A percentile compares a stretch with the other conserved stretches of the same genome.
These are phyloP conservation scores for Hemisphaericaspora lyxosophila DNA, from an alignment of 1,139 yeast species.

Conservation along the genomic window DNA sequence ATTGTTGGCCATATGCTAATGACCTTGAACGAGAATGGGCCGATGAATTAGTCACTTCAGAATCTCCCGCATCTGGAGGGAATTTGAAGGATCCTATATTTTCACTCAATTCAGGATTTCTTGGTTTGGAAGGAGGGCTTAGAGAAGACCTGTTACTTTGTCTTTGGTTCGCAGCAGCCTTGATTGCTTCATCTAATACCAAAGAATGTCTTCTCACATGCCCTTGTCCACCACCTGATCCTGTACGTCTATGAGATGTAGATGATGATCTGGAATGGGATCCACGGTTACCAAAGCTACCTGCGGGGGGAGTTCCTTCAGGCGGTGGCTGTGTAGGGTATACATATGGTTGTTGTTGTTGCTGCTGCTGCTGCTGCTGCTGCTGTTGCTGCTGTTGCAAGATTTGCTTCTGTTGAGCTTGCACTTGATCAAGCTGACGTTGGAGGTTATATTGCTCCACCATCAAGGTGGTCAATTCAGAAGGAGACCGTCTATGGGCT, in stretches of 20 bases:
- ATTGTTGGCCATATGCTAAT: conserved; percentile 46
- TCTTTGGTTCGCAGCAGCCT: conserved; percentile 87
- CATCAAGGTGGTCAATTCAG: conserved; percentile 93
- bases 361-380: conserved; percentile 19
- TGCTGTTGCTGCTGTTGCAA: conserved; percentile 61
- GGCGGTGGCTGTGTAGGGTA: conserved; percentile 20
- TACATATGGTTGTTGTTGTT: conserved; percentile 21
- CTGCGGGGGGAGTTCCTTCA: conserved; percentile 1
- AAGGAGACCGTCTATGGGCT: conserved; percentile 92
- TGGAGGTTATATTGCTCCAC: conserved; percentile 90
- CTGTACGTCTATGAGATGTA: conserved; percentile 38
- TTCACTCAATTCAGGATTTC: conserved; percentile 17
- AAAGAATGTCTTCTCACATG: conserved; percentile 90
- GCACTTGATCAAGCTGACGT: conserved; percentile 87
- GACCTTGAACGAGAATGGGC: conserved; percentile 36
- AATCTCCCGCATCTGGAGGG: conserved; percentile 25
- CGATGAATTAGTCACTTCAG: conserved; percentile 21
- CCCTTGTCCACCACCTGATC: conserved; percentile 44
- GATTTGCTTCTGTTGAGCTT: conserved; percentile 88
- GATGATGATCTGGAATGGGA: conserved; percentile 46
- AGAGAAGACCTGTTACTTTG: conserved; percentile 49
- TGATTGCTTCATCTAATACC: conserved; percentile 92
- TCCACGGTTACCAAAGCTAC: conserved; percentile 5
- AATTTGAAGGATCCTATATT: conserved; percentile 34
- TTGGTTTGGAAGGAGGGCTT: conserved; percentile 30